Base-by-base conservation (phyloP, 441 rosid species). In the Arabidopsis hybrid region DNA sequence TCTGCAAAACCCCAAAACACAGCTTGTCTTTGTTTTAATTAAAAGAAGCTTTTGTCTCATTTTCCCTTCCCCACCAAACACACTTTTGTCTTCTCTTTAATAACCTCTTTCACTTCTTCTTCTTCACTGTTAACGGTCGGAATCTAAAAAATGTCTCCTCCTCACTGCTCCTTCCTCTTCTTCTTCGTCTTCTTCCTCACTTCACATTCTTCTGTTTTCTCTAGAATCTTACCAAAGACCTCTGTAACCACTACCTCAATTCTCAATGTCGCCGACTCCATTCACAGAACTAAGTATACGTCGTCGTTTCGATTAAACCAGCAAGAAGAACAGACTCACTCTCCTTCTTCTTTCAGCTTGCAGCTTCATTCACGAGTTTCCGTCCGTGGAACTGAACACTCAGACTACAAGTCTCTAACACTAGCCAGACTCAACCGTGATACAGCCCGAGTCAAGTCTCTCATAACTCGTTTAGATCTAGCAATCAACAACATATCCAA, bases 361-460 rank as follows among this genome's bases (percentile, higher is more conserved):
- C 82, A 84, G 63, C 81, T 93, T 53, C 95, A 76, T 72, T 36
- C 98, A 0, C 82, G 95, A 72, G 61, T 65, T 59, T 80, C 89
- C 0, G 45, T 89, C 34, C 78, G 43, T 1, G 81, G 76, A 62
- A 13, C 79, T 51, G 51, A 73, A 21, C 89, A 85, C 13, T 2
- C 11, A 18, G 94, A 87, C 85, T 89, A 89, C 84, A 91, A 75
- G 34, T 84, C 94, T 8, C 83, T 91, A 43, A 85, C 89, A 14
- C 71, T 85, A 26, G 78, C 94, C 8, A 79, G 93, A 42, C 90
- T 89, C 53, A 49, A 69, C 75, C 91, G 90, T 3, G 98, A 93
- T 86, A 79, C 89, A 2, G 85, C 84, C 77, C 87, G 95, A 60
- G 92, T 85, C 66, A 79, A 68, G 35, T 86, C 89, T 4, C 87